Percentiles rank a stretch among this genome's conserved stretches.
Evolutionary conservation across 176 grass and related monocot genomes (phyloP).

Genomic region (Musa schizocarpa): DNA sequence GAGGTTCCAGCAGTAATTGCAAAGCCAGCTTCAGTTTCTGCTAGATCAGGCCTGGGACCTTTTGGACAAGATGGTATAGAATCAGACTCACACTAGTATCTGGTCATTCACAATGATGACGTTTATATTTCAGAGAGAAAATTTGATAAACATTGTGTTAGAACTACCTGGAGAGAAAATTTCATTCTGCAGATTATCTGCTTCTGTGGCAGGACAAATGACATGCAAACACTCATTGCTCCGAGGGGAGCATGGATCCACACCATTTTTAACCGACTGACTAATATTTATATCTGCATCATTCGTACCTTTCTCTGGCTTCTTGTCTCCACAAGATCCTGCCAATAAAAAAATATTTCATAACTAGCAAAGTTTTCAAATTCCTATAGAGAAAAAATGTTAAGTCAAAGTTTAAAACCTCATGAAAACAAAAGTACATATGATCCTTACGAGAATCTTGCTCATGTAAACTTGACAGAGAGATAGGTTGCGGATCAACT

Average conservation of each 20-base stretch:
- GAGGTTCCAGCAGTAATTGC: slow-evolving; percentile 10
- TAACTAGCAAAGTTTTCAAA: background rate
- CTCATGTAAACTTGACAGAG: background rate
- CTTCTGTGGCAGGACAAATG: background rate
- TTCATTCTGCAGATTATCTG: background rate
- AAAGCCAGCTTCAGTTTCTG: slow-evolving; percentile 26
- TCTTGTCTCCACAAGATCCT: background rate
- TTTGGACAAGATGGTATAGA: slow-evolving; percentile 6
- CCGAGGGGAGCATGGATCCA: background rate
- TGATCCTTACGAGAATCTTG: slow-evolving; percentile 2
- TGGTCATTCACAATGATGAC: slow-evolving; percentile 24
- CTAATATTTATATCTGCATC: background rate
- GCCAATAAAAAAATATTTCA: background rate
- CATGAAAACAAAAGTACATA: background rate
- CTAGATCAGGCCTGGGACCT: slow-evolving; percentile 24
- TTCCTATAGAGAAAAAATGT: background rate
- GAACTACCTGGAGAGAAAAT: slow-evolving; percentile 13
- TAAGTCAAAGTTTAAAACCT: background rate
- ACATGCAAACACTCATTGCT: background rate
- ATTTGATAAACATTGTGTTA: slow-evolving; percentile 1
- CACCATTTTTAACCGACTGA: background rate
- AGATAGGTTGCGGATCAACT: background rate
- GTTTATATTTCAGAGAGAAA: slow-evolving; percentile 8
- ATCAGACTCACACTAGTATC: background rate
- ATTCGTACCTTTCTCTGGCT: background rate